A percentile compares a stretch with the other conserved stretches of the same genome.
Conservation (phyloP, 1,284 basidiomycete genomes). For the Meira miltonrushii region DNA sequence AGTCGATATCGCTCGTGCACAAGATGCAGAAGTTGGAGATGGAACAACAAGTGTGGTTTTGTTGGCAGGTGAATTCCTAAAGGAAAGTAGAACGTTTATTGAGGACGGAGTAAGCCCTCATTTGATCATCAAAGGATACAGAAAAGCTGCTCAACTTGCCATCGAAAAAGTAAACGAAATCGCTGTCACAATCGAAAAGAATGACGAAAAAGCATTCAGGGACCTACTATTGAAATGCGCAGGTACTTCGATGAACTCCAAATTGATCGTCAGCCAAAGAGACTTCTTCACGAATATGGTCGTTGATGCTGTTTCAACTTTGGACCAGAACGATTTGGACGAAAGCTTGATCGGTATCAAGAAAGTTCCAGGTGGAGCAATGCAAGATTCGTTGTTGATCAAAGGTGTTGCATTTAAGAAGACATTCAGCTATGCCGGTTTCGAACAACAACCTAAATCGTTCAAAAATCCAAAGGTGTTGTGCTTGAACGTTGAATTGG, state of each 20-base stretch:
- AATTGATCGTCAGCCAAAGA: conserved; percentile 97
- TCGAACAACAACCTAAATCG: conserved; percentile 95
- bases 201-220: conserved; percentile 75
- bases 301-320: conserved; percentile 74
- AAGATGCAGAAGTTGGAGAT: conserved; percentile 97
- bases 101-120: conserved; percentile 97
- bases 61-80: conserved; percentile 86
- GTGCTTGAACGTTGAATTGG: conserved; percentile 94
- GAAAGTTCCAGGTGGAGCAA: conserved; percentile 96
- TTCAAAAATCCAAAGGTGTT: conserved; percentile 85
- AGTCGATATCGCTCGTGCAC: conserved; percentile 94
- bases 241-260: conserved; percentile 98
- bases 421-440: conserved; percentile 98
- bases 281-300: conserved; percentile 99
- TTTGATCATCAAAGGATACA: conserved; percentile 94
- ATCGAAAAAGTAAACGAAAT: conserved; percentile 81
- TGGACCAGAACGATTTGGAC: conserved; percentile 90
- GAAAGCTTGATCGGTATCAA: conserved; percentile 96
- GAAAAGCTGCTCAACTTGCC: conserved; percentile 79
- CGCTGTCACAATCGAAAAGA: conserved; percentile 84
- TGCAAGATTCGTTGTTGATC: conserved; percentile 83
- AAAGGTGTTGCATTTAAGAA: conserved; percentile 98
- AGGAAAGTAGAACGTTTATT: conserved; percentile 83
- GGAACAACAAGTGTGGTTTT: conserved; percentile 95
- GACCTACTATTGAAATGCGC: conserved; percentile 93